A percentile compares a stretch with the other conserved stretches of the same genome.
phyloP scores from a whole-genome alignment of 1,284 basidiomycete species.

The Leccinum solheimii region DNA sequence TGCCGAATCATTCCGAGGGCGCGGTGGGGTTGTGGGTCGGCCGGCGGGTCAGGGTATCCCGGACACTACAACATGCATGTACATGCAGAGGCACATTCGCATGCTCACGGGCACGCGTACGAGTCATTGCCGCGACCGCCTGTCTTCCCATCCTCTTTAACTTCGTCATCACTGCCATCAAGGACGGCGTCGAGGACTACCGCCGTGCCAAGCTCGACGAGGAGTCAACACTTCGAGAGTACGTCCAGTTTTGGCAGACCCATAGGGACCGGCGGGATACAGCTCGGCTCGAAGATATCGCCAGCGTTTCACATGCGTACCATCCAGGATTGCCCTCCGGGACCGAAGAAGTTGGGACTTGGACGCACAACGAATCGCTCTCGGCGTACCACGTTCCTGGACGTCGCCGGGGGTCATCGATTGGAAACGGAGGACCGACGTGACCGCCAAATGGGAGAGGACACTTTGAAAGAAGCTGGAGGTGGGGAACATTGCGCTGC shows the following conservation, averaged over 20 bases:
- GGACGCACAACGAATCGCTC: conserved; percentile 32
- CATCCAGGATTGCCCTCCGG: conserved; percentile 43
- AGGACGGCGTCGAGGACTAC: conserved; percentile 76
- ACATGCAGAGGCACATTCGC: neutral
- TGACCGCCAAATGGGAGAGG: conserved; percentile 87
- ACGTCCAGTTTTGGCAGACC: conserved; percentile 41
- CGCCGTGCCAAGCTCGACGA: conserved; percentile 86
- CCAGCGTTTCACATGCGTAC: conserved; percentile 54
- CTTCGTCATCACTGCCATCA: conserved; percentile 86
- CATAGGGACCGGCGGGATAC: conserved; percentile 40
- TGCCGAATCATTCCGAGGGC: neutral
- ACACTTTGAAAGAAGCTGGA: conserved; percentile 99
- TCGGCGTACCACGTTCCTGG: conserved; percentile 53
- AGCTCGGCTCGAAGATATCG: conserved; percentile 59
- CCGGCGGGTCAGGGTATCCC: neutral
- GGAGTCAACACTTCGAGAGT: conserved; percentile 83
- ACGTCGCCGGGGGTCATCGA: conserved; percentile 73
- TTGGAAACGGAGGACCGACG: conserved; percentile 62
- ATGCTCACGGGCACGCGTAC: neutral
- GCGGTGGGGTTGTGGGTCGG: neutral
- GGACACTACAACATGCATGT: neutral
- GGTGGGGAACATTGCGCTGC: conserved; percentile 85
- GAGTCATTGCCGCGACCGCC: conserved; percentile 81
- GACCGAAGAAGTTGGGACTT: conserved; percentile 8
- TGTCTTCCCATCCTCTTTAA: conserved; percentile 90